Base-by-base conservation (phyloP, 2,329 filamentous ascomycete species). In the Colletotrichum destructivum region DNA sequence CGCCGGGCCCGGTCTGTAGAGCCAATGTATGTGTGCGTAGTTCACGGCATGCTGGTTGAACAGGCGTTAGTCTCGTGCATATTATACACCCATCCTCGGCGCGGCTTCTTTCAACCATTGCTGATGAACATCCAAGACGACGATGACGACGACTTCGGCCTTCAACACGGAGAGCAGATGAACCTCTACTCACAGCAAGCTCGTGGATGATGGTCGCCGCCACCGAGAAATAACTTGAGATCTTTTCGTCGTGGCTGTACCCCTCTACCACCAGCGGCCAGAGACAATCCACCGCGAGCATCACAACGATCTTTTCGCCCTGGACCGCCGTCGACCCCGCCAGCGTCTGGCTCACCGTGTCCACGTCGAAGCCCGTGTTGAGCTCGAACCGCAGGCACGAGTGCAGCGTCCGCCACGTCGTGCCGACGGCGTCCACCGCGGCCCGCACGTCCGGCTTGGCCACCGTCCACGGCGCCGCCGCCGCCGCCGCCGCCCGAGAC, bases 201-300 rank as follows among this genome's bases (percentile, higher is more conserved):
- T 62, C 60, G 16, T 62, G 60, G 11, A 62, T 26, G 47, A 62
- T 62, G 1, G 60, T 62, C n/a, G 60, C 35, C 5, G 46, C 60
- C 35, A 62, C 3, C n/a, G 44, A 51, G 21, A 62, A 62, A 2
- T 38, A 13, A 21, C 35, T 49, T 21, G 51, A 8, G 3, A 62
- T 51, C 6, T 23, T 62, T 46, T 62, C 60, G 15, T 62, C 60
- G 9, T 26, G 31, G 31, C 60, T 62, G 23, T 62, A 62, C 5
- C 60, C 46, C 18, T 38, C 44, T 0, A 52, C 46, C n/a, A 62
- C 31, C 13, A 62, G 11, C 9, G 60, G 60, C 60, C 60, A 51
- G 31, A 62, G 18, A 18, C 15, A 21, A 16, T 62, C 60, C 3
- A 35, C 46, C 6, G 46, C 21, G 44, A 62, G 46, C 46, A 26